phyloP scores from a whole-genome alignment of 805 yeast genomes.

The Saccharomycodes ludwigii region DNA sequence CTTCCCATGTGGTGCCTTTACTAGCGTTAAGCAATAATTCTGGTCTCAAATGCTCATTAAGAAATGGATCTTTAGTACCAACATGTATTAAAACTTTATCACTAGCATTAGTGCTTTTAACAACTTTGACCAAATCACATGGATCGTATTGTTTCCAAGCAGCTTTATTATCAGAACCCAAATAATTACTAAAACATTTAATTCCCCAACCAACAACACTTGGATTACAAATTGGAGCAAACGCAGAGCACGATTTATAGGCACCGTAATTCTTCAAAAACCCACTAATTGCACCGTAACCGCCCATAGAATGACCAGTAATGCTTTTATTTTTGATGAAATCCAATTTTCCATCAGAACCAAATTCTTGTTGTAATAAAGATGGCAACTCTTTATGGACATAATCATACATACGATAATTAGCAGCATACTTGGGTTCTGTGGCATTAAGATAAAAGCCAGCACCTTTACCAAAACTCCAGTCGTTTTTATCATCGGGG shows the following conservation, averaged over 20 bases:
- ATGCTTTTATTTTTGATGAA: slow-evolving; percentile 48
- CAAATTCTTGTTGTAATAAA: slow-evolving; percentile 28
- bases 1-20: slow-evolving; percentile 44
- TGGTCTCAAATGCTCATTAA: slow-evolving; percentile 57
- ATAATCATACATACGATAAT: slow-evolving; percentile 83
- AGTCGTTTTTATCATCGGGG: slow-evolving; percentile 54
- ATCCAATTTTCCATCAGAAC: slow-evolving; percentile 38
- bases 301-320: slow-evolving; percentile 99
- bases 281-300: slow-evolving; percentile 78
- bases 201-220: slow-evolving; percentile 73
- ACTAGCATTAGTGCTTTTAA: slow-evolving; percentile 30
- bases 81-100: slow-evolving; percentile 69
- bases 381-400: slow-evolving; percentile 61
- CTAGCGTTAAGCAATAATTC: slow-evolving; percentile 52
- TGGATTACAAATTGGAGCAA: slow-evolving; percentile 85
- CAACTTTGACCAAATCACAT: slow-evolving; percentile 46
- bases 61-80: slow-evolving; percentile 72
- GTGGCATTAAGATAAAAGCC: slow-evolving; percentile 89
- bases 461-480: slow-evolving; percentile 92
- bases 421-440: slow-evolving; percentile 49
- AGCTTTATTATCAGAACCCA: slow-evolving; percentile 37
- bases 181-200: slow-evolving; percentile 69
- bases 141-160: slow-evolving; percentile 76
- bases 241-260: slow-evolving; percentile 75
- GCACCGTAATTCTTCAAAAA: slow-evolving; percentile 52